phyloP scores from a whole-genome alignment of 2,329 filamentous ascomycete genomes.

The Cordyceps fumosorosea region DNA sequence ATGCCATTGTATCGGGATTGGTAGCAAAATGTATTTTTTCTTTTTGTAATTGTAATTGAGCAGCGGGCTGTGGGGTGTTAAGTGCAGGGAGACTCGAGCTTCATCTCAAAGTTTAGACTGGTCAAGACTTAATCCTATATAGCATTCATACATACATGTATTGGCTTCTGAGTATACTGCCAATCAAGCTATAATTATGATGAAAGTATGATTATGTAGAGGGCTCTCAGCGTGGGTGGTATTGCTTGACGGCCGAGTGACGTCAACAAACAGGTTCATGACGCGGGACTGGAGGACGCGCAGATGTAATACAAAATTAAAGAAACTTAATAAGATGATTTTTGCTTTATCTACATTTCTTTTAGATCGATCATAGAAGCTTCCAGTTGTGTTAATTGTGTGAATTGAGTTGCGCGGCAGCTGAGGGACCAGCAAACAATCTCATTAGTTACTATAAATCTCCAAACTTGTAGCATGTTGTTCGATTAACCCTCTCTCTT shows the following conservation, averaged over 20 bases:
- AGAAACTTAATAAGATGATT: neutral
- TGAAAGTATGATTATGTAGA: neutral
- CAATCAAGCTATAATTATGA: slow-evolving; percentile 1
- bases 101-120: too few relatives aligned
- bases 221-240: neutral
- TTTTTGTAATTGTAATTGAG: neutral
- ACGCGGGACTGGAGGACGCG: neutral
- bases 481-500: too few relatives aligned
- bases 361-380: too few relatives aligned
- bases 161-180: neutral
- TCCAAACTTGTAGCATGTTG: too few relatives aligned
- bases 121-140: neutral
- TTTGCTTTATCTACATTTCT: neutral
- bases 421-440: too few relatives aligned
- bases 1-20: neutral
- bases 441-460: too few relatives aligned
- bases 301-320: neutral
- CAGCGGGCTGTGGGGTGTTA: too few relatives aligned
- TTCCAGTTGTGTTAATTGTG: too few relatives aligned
- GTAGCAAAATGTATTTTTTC: neutral
- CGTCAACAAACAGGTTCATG: slow-evolving; percentile 6
- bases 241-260: neutral
- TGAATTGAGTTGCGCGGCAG: too few relatives aligned
- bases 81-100: too few relatives aligned
- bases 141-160: neutral